Evolutionary conservation across 1,284 basidiomycete genomes (phyloP).

Genomic region (Ganoderma boninense): DNA sequence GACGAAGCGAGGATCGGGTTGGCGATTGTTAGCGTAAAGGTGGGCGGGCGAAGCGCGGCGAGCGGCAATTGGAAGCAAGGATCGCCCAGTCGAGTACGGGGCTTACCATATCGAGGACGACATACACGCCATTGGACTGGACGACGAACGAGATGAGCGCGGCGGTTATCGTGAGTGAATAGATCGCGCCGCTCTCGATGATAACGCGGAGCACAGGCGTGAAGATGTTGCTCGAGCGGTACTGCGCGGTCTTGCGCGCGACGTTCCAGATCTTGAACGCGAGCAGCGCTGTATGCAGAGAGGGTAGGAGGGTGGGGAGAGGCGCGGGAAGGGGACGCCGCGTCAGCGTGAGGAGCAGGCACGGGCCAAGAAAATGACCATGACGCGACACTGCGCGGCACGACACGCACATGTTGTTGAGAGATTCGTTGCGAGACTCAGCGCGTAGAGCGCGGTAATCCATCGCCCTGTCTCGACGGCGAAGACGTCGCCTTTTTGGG

Average conservation of each 20-base stretch:
- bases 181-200: slow-evolving; percentile 45
- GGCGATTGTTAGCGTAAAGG: no score
- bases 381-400: no score
- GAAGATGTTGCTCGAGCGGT: slow-evolving; percentile 30
- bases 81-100: not conserved
- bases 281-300: slow-evolving; percentile 32
- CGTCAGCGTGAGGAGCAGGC: not conserved
- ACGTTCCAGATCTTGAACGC: slow-evolving; percentile 40
- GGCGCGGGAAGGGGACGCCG: not conserved
- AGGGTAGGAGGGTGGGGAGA: no score
- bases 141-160: slow-evolving; percentile 43
- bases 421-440: slow-evolving; percentile 43
- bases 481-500: slow-evolving; percentile 34
- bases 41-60: not conserved
- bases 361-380: not conserved
- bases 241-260: slow-evolving; percentile 33
- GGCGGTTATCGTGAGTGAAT: slow-evolving; percentile 43
- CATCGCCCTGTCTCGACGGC: slow-evolving; percentile 36
- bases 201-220: slow-evolving; percentile 41
- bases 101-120: slow-evolving; percentile 45
- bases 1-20: no score
- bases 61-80: not conserved
- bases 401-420: slow-evolving; percentile 38
- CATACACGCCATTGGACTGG: slow-evolving; percentile 43
- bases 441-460: slow-evolving; percentile 42